phyloP scores from a whole-genome alignment of 1,284 basidiomycete species.

The Trichosporon sp. region DNA sequence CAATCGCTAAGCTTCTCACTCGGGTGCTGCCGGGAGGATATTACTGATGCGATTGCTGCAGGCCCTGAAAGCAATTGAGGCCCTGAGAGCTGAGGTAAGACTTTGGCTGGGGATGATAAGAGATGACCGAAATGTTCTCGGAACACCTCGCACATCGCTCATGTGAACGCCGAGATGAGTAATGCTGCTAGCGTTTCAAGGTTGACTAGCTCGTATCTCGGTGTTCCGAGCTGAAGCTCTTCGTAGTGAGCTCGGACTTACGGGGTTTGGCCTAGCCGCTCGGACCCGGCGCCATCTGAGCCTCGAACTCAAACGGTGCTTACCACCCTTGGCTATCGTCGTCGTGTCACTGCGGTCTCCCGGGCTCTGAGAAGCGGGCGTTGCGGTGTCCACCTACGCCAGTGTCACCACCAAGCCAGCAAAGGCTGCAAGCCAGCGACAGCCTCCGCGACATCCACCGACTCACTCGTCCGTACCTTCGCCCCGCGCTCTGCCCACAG shows the following conservation, averaged over 20 bases:
- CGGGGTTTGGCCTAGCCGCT: not conserved
- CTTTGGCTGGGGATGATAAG: not conserved
- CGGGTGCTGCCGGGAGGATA: not conserved
- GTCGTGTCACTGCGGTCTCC: no score
- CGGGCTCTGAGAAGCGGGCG: not conserved
- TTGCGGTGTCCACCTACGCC: not conserved
- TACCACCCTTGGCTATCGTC: no score
- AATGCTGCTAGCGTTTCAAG: not conserved
- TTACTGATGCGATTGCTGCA: not conserved
- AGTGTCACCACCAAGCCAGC: not conserved
- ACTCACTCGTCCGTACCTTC: not conserved
- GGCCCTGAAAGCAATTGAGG: not conserved
- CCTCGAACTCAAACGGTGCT: no score
- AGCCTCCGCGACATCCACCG: not conserved
- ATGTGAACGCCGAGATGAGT: slow-evolving; percentile 9
- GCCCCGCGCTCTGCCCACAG: not conserved
- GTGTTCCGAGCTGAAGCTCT: slow-evolving; percentile 33
- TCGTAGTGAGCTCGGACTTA: not conserved
- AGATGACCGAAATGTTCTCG: not conserved
- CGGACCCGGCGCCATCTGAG: not conserved
- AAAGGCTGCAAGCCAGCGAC: not conserved
- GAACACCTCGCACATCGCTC: not conserved
- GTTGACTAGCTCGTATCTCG: not conserved
- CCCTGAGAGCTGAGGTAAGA: slow-evolving; percentile 11
- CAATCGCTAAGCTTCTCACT: not conserved